Base-by-base conservation (phyloP, 2,329 filamentous ascomycete genomes). In the Clarireedia homoeocarpa region DNA sequence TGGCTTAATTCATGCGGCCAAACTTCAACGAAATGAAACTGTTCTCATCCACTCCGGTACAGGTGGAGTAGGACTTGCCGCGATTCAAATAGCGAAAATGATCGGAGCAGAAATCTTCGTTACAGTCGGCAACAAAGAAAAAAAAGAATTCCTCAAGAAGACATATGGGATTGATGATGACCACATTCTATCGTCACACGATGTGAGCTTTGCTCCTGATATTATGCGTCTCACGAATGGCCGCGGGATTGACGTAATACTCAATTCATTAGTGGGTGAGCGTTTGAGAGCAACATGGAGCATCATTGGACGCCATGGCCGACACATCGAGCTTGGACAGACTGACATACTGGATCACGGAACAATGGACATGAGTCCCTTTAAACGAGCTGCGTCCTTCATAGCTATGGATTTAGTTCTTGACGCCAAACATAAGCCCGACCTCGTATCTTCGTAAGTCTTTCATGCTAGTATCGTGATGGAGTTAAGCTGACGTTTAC, bases 161-260 rank as follows among this genome's bases (percentile, higher is more conserved):
- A 64, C 63, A 0, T 68, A 70, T 48, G 70, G 71, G 1, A 68
- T 81, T 6, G 65, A 70, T 0, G 48, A 67, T 0, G 58, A 69
- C 3, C 69, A 69, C 24, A 74, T 80, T 9, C 62, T 81, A 4
- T 63, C 63, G 42, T 68, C 70, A n/a, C 64, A 69, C 15, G 69
- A 71, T n/a, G 63, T 61, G 24, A 71, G 74, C 20, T 69, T 71
- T 5, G 60, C 65, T 0, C 48, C 61, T 4, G 59, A 77, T 0
- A 59, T 73, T 5, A 62, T 58, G 53, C 17, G 55, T 23, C 39
- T 58, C 5, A 67, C 64, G 14, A 52, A 60, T 17, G 55, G 58
- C 7, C 23, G 52, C 1, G 66, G 66, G 15, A 62, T 68, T 17
- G 63, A 69, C 48, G 61, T 69, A 2, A 53, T 65, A 1, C 49